A percentile compares a stretch with the other conserved stretches of the same genome.
phyloP scores from a whole-genome alignment of 805 yeast species.

The Starmerella sirachaensis region DNA sequence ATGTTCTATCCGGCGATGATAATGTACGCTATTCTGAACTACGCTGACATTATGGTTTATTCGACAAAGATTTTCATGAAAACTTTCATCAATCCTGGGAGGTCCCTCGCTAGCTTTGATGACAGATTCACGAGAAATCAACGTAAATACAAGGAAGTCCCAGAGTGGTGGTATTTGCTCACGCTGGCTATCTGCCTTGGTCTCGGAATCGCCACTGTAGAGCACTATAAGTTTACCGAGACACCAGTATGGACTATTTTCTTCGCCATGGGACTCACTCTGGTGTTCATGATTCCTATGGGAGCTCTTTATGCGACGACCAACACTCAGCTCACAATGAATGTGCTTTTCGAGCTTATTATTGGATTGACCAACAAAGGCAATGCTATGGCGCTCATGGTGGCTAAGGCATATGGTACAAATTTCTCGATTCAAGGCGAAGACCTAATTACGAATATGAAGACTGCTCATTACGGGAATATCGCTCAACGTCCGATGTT shows the following conservation, averaged over 20 bases:
- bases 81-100: constrained; percentile 13
- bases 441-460: constrained; percentile 41
- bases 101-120: constrained; percentile 27
- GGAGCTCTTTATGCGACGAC: constrained; percentile 38
- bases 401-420: constrained; percentile 41
- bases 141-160: constrained; percentile 48
- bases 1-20: constrained; percentile 45
- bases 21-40: constrained; percentile 36
- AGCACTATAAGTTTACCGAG: constrained; percentile 27
- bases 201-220: constrained; percentile 36
- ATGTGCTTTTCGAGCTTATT: constrained; percentile 39
- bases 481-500: constrained; percentile 49
- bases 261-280: constrained; percentile 41
- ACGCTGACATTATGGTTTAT: constrained; percentile 19
- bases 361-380: constrained; percentile 49
- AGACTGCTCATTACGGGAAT: constrained; percentile 45
- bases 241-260: constrained; percentile 28
- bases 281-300: constrained; percentile 41
- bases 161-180: constrained; percentile 29
- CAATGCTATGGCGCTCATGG: constrained; percentile 42
- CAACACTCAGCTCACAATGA: constrained; percentile 38
- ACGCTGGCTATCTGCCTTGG: constrained; percentile 33
- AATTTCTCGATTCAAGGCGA: constrained; percentile 55
- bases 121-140: constrained; percentile 52
- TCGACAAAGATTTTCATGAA: constrained; percentile 7